Conservation (phyloP, 1,139 yeast species). For the Yamadazyma dendronema region DNA sequence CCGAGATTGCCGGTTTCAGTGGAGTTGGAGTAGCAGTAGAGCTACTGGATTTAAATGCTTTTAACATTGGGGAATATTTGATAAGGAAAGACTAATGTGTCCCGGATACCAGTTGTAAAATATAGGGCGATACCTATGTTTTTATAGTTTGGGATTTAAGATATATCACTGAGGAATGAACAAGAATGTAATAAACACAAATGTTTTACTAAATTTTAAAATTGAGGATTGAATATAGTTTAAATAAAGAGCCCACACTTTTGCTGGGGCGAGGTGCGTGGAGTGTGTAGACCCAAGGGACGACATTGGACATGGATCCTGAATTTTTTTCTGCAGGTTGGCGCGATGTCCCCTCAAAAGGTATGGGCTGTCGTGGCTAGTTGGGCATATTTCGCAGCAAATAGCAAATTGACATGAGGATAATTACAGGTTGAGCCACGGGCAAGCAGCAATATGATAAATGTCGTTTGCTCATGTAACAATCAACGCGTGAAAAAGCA, state of each 20-base stretch:
- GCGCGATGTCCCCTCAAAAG: too few relatives aligned
- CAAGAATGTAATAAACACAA: conserved; percentile 10
- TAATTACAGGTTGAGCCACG: neutral
- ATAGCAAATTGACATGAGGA: neutral
- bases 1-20: conserved; percentile 10
- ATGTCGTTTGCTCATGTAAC: conserved; percentile 1
- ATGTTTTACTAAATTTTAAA: conserved; percentile 6
- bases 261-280: neutral
- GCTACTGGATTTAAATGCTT: conserved; percentile 13
- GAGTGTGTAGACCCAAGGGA: too few relatives aligned
- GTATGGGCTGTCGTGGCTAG: neutral
- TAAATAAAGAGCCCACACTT: neutral
- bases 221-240: neutral
- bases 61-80: conserved; percentile 12
- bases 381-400: neutral
- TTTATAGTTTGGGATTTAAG: too few relatives aligned
- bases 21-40: conserved; percentile 5
- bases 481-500: neutral
- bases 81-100: conserved; percentile 3
- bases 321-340: too few relatives aligned
- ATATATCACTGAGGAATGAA: too few relatives aligned
- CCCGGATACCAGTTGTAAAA: too few relatives aligned
- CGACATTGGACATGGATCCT: too few relatives aligned
- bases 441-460: neutral
- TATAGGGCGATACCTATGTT: too few relatives aligned